phyloP scores from a whole-genome alignment of 768 basidiomycete genomes.

The Termitomyces sp. region DNA sequence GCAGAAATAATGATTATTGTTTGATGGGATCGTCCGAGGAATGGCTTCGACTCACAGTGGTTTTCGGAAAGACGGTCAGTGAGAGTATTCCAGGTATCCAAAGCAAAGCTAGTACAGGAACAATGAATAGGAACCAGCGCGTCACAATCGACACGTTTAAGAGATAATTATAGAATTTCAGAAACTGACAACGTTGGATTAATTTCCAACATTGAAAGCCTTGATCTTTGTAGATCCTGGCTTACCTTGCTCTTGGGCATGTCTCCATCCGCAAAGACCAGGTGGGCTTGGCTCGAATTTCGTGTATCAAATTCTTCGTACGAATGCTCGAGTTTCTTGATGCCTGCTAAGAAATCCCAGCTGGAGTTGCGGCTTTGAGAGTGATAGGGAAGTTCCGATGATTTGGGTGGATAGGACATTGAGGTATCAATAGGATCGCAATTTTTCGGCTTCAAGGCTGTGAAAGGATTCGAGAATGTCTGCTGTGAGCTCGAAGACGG shows the following conservation, averaged over 20 bases:
- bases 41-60: conserved; percentile 30
- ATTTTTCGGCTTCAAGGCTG: not conserved
- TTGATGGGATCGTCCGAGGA: conserved; percentile 1
- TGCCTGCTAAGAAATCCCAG: conserved; percentile 47
- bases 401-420: conserved; percentile 8
- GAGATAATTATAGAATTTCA: conserved; percentile 66
- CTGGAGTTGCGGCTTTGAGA: conserved; percentile 25
- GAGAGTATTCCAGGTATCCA: conserved; percentile 78
- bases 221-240: conserved; percentile 1
- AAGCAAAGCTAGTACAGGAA: conserved; percentile 60
- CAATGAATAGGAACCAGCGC: conserved; percentile 74
- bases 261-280: conserved; percentile 59
- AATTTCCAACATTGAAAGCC: conserved; percentile 45
- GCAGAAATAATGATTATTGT: not conserved
- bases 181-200: conserved; percentile 37
- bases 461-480: not conserved
- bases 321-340: conserved; percentile 45
- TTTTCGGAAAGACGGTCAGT: conserved; percentile 41
- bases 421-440: not conserved
- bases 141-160: conserved; percentile 72
- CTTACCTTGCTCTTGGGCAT: conserved; percentile 49
- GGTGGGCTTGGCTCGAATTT: conserved; percentile 43
- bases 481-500: not conserved
- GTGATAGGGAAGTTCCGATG: conserved; percentile 8
- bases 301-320: conserved; percentile 56